Base-by-base conservation (phyloP, 2,329 filamentous ascomycete species). In the Bipolaris gigantea region DNA sequence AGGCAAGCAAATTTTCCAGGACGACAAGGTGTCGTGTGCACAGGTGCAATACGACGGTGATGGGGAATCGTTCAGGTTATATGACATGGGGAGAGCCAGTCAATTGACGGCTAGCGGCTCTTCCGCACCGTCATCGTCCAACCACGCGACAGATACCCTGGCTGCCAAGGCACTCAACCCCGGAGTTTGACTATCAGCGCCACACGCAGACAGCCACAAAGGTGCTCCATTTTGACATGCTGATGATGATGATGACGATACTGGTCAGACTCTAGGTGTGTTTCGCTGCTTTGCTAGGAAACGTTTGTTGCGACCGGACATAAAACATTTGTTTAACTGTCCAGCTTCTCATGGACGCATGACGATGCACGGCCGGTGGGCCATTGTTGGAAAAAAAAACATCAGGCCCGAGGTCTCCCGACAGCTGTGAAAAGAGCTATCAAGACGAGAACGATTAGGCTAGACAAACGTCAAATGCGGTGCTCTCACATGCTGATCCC, bases 51-150 rank as follows among this genome's bases (percentile, higher is more conserved):
- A 30, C 27, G 50, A 43, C 40, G 40, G 56, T 51, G 55, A 30
- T 30, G 57, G 42, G 42, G 30, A 54, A 21, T n/a, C 16, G 41
- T 39, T 53, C 56, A 55, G 55, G 44, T 40, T 55, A 57, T 55
- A 54, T 60, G 56, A 55, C 61, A 55, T 52, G 43, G 57, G 48
- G 53, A 53, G 51, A 51, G 47, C 36, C 46, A 41, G 47, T 48
- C 13, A 33, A 47, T 57, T 46, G 47, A 40, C 53, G 61, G 62
- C 54, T 62, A 63, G 53, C 50, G 61, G 59, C 59, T 56, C 52
- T 56, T 62, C 51, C 59, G 61, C 15, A 11, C 53, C 47, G 23
- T 53, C 43, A 44, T 50, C 55, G 34, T 53, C 59, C 57, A 62
- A 64, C 54, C 43, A 55, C 51, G 61, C 19, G 15, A 25, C 55